A percentile compares a stretch with the other conserved stretches of the same genome.
Evolutionary conservation across 352 stramenopile genomes (phyloP).

Genomic region (Pythium plurisporium): DNA sequence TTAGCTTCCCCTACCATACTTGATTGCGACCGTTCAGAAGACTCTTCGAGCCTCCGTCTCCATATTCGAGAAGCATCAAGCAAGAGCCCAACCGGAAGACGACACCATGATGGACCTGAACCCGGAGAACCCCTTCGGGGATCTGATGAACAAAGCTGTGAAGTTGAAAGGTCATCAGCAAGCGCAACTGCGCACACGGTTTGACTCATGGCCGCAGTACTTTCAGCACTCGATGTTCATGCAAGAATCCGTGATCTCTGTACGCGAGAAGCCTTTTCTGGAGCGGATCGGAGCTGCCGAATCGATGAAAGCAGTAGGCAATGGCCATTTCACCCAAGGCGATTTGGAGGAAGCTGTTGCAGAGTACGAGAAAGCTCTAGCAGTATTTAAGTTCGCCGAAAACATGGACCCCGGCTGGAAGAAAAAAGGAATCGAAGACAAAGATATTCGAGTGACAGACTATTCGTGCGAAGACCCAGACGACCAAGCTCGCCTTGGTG

Average conservation of each 20-base stretch:
- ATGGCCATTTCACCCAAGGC: conserved; percentile 45
- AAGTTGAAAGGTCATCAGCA: conserved; percentile 84
- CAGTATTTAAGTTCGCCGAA: conserved; percentile 77
- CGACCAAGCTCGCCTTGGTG: conserved; percentile 42
- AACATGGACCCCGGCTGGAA: conserved; percentile 82
- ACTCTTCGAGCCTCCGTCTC: background rate
- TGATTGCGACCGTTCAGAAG: conserved; percentile 14
- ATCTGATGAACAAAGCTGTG: conserved; percentile 83
- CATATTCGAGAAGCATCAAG: conserved; percentile 4
- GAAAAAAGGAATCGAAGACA: conserved; percentile 84
- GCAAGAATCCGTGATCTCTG: conserved; percentile 58
- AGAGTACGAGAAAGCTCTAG: conserved; percentile 82
- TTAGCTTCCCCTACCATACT: background rate
- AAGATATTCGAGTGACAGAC: conserved; percentile 55
- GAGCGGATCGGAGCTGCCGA: conserved; percentile 56
- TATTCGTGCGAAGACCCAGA: conserved; percentile 40
- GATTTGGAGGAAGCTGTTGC: conserved; percentile 67
- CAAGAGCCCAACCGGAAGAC: too few species aligned
- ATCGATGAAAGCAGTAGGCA: conserved; percentile 65
- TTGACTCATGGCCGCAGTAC: conserved; percentile 78
- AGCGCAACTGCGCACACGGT: conserved; percentile 64
- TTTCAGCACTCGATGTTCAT: conserved; percentile 89
- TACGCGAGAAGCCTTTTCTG: conserved; percentile 38
- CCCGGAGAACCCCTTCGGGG: conserved; percentile 68
- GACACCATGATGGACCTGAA: conserved; percentile 47